Evolutionary conservation across 202 grass and related monocot genomes (phyloP), one percentile per base, ranked within the genome.

Genomic region (Eragrostis tef): DNA sequence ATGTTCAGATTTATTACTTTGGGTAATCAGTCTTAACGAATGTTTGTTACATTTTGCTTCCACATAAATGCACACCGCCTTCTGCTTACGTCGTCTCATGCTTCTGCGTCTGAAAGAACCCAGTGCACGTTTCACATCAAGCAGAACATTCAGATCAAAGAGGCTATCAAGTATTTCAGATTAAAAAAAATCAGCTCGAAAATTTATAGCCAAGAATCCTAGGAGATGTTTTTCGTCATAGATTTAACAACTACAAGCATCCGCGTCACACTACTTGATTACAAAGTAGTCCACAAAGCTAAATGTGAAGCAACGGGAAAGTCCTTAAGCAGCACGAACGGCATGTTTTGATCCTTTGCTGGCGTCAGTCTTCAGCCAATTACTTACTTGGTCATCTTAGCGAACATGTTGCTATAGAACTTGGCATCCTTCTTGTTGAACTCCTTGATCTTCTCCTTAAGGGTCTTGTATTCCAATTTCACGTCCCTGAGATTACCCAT

Each of bases 371-470:
- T 69, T 90, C 31, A 5, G 22, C 17, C 2, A 76, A 21, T 27
- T 86, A 90, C 74, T 27, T 86, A 90, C 74, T 94, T 90, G 52
- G 89, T 87, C 90, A 94, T 83, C 83, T 94, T 98, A 6, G 95
- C 64, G 10, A 98, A 98, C 90, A 98, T 94, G 52, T 98, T 98
- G 79, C 95, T 92, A 69, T 98, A 98, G 86, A 98, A 94, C 70
- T 98, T 85, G 46, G 92, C 92, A 39, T 98, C 94, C 86, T 86
- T 92, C 79, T 89, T 94, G 88, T 98, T 98, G 79, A 74, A 88
- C 73, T 98, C 94, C 86, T 89, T 94, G 75, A 94, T 81, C 77
- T 93, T 94, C 71, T 98, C 94, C 85, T 94, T 98, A 51, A 98
- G 85, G 9, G 69, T 90, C 73, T 93, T 98, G 48, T 91, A 98